Percentiles rank a stretch among this genome's conserved stretches.
phyloP scores from a whole-genome alignment of 768 basidiomycete genomes.

The Phaeotremella fagi region DNA sequence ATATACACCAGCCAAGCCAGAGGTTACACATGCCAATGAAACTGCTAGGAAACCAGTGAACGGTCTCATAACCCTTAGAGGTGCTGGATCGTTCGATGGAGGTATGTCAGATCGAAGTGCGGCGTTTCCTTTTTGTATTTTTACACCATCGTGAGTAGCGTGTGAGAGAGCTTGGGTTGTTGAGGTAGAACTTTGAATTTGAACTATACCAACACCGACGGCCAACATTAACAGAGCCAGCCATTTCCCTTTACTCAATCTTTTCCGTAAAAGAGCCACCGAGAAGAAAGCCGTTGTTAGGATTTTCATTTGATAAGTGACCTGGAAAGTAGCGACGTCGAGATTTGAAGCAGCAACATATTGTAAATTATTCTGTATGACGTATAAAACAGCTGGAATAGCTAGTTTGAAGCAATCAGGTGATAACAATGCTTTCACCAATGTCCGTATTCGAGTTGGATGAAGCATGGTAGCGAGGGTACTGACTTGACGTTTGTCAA shows the following conservation, averaged over 20 bases:
- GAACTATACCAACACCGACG: constrained; percentile 82
- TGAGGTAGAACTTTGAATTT: constrained; percentile 65
- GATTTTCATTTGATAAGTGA: constrained; percentile 96
- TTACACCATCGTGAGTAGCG: constrained; percentile 1
- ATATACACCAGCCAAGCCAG: constrained; percentile 93
- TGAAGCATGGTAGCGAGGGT: constrained; percentile 26
- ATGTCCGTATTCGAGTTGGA: constrained; percentile 54
- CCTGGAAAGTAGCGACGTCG: constrained; percentile 93
- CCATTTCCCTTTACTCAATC: constrained; percentile 73
- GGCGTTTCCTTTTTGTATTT: constrained; percentile 20
- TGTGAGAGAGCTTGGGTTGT: constrained; percentile 14
- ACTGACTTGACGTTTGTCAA: constrained; percentile 5
- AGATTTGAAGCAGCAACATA: constrained; percentile 91
- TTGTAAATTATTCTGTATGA: constrained; percentile 92
- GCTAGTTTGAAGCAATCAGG: constrained; percentile 95
- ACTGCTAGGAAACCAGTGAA: constrained; percentile 86
- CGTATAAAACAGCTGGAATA: constrained; percentile 93
- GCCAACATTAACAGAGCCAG: constrained; percentile 76
- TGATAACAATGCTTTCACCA: constrained; percentile 71
- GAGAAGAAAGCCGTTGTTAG: constrained; percentile 88
- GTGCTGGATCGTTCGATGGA: constrained; percentile 14
- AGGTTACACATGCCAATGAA: constrained; percentile 84
- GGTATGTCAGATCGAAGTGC: constrained; percentile 30
- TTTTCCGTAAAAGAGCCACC: constrained; percentile 71
- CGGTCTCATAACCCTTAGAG: constrained; percentile 63